Conservation (phyloP, 2,329 filamentous ascomycete genomes). For the Chalaropsis ovoidea region DNA sequence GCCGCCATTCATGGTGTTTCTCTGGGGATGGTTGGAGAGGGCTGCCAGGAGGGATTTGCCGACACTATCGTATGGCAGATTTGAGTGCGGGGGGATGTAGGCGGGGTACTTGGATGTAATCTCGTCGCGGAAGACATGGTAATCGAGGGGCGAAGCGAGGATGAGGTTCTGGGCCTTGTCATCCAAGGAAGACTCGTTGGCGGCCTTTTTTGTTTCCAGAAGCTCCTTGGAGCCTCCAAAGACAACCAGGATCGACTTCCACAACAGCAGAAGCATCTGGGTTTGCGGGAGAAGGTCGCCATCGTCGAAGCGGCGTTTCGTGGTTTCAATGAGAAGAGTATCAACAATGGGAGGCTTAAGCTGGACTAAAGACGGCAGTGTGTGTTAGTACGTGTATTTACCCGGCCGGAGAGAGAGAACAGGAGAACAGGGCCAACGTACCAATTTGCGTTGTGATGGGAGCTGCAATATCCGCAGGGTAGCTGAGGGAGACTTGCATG, state of each 20-base stretch:
- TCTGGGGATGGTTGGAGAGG: slow-evolving; percentile 61
- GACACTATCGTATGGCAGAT: slow-evolving; percentile 78
- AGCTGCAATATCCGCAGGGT: slow-evolving; percentile 39
- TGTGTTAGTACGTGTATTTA: slow-evolving; percentile 25
- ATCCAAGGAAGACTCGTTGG: slow-evolving; percentile 50
- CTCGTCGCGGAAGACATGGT: slow-evolving; percentile 91
- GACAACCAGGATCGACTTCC: slow-evolving; percentile 80
- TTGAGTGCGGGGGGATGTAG: slow-evolving; percentile 76
- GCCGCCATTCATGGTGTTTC: slow-evolving; percentile 50
- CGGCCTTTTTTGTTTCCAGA: slow-evolving; percentile 60
- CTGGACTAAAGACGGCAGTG: slow-evolving; percentile 36
- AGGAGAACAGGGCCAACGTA: slow-evolving; percentile 32
- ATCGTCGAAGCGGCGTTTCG: slow-evolving; percentile 64
- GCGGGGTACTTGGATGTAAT: slow-evolving; percentile 96
- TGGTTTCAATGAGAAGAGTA: slow-evolving; percentile 59
- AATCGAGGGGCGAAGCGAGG: slow-evolving; percentile 87
- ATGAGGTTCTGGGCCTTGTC: slow-evolving; percentile 66
- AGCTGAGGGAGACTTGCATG: slow-evolving; percentile 47
- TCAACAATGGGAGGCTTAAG: slow-evolving; percentile 60
- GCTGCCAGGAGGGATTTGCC: slow-evolving; percentile 85
- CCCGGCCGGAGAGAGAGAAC: neutral
- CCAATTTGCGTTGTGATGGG: slow-evolving; percentile 42
- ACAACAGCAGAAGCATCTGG: slow-evolving; percentile 70
- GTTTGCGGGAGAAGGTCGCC: slow-evolving; percentile 51
- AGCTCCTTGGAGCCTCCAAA: slow-evolving; percentile 73